These are phyloP conservation scores for Globisporangium emineosum DNA, from an alignment of 352 stramenopile genomes.

Conservation along the genomic window DNA sequence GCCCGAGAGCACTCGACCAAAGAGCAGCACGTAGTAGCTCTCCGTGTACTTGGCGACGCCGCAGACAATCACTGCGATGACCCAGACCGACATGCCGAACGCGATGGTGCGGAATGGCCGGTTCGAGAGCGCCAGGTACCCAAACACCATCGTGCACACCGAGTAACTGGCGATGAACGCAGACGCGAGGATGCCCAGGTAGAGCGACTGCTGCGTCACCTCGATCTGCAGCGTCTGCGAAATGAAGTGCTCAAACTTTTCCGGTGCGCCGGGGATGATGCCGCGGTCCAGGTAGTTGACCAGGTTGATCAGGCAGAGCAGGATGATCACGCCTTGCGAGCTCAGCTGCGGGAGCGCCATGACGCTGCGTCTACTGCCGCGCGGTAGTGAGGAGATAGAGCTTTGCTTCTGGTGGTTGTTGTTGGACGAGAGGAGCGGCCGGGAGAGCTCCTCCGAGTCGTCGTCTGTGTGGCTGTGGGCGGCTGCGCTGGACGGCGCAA, in stretches of 20 bases:
- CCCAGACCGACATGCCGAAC: constrained; percentile 88
- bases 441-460: constrained; percentile 6
- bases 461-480: neutral
- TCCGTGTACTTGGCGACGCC: constrained; percentile 70
- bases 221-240: constrained; percentile 62
- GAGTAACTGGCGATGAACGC: constrained; percentile 94
- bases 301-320: constrained; percentile 90
- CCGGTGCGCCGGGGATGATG: constrained; percentile 92
- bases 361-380: neutral
- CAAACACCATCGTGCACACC: constrained; percentile 89
- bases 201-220: constrained; percentile 62
- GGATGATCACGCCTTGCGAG: constrained; percentile 67
- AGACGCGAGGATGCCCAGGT: constrained; percentile 89
- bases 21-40: constrained; percentile 79
- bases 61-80: constrained; percentile 83
- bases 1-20: constrained; percentile 33
- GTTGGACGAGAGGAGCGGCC: constrained; percentile 7
- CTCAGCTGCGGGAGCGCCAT: constrained; percentile 26
- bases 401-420: neutral
- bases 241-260: constrained; percentile 93
- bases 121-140: constrained; percentile 86
- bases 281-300: constrained; percentile 94
- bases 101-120: constrained; percentile 90
- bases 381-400: neutral
- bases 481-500: neutral